Percentiles rank a stretch among this genome's conserved stretches.
Conservation (phyloP, 2,329 filamentous ascomycete genomes). For the Trichoderma atrobrunneum region DNA sequence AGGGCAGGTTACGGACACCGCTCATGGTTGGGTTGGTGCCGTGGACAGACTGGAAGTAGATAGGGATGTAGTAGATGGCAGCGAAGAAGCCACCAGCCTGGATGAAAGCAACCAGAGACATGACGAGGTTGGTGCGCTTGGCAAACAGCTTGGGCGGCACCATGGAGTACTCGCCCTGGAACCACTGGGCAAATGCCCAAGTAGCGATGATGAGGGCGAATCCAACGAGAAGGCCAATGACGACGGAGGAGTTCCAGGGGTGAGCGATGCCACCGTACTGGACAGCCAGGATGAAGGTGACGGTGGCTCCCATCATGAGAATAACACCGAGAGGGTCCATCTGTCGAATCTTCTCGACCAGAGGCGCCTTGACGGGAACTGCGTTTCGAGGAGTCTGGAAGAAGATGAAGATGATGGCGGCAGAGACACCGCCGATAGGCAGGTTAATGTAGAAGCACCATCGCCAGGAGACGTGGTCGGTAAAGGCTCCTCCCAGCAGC, state of each 20-base stretch:
- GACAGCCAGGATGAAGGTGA: constrained; percentile 46
- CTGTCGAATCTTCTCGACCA: constrained; percentile 45
- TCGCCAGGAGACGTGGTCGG: constrained; percentile 37
- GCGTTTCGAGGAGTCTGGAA: constrained; percentile 43
- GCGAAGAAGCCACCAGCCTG: constrained; percentile 44
- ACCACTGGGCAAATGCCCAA: constrained; percentile 40
- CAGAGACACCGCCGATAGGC: constrained; percentile 36
- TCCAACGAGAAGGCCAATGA: constrained; percentile 45
- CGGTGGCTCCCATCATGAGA: constrained; percentile 43
- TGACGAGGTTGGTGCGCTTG: constrained; percentile 38
- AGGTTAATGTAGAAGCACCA: constrained; percentile 43
- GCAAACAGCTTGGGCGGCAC: constrained; percentile 40
- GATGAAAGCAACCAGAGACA: constrained; percentile 41
- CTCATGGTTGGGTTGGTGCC: constrained; percentile 39
- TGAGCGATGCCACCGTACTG: constrained; percentile 47
- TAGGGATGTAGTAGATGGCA: constrained; percentile 46
- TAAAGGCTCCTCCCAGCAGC: constrained; percentile 38
- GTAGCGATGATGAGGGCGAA: constrained; percentile 33
- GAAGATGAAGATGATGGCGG: constrained; percentile 38
- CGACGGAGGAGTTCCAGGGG: constrained; percentile 40
- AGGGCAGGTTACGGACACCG: constrained; percentile 46
- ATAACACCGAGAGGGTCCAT: constrained; percentile 47
- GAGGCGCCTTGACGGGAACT: constrained; percentile 35
- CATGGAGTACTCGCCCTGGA: constrained; percentile 46
- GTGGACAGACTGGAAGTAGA: constrained; percentile 46